Evolutionary conservation across 257 asterid genomes (phyloP), one percentile per base, ranked within the genome.

Genomic region (Ballota nigra): DNA sequence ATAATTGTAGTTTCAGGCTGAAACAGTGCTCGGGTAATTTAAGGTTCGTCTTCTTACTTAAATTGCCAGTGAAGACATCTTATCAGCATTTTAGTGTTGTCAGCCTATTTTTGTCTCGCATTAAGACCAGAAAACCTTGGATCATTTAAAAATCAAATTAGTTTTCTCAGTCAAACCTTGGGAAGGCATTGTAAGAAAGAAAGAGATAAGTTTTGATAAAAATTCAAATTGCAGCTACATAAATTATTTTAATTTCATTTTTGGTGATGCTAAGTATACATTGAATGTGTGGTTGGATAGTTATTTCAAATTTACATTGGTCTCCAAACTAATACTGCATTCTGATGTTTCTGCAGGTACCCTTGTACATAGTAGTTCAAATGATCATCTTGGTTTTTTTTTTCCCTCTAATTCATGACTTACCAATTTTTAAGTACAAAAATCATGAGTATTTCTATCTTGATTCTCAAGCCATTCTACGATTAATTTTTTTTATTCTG

Each of bases 11-110:
- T 63, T 65, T 51, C 77, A 75, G 78, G 47, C 36, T 6, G 73
- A 68, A 53, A 4, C 31, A 13, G 57, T 69, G 63, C 77, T 52
- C 33, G 56, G 58, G 58, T 73, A 58, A 56, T 57, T 49, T 52
- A 70, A 82, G 85, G 84, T 77, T 80, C 45, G 83, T 58, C 22
- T 57, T 58, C 72, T 28, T 38, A 23, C 53, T 66, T 62, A 23
- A 23, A 18, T 59, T 24, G 9, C 26, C 33, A 19, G 15, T 41
- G 62, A 47, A 45, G 16, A 26, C 28, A 19, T 38, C 24, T 49
- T 16, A 23, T 53, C 66, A 24, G 55, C 67, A 45, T 68, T 41
- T 41, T 12, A 49, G 20, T 23, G 60, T 41, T 26, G 13, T 40
- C 6, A 38, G 5, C 55, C 47, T 24, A 8, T 28, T 53, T 63